Conservation (phyloP, 2,329 filamentous ascomycete species). For the Diaporthe longicolla region DNA sequence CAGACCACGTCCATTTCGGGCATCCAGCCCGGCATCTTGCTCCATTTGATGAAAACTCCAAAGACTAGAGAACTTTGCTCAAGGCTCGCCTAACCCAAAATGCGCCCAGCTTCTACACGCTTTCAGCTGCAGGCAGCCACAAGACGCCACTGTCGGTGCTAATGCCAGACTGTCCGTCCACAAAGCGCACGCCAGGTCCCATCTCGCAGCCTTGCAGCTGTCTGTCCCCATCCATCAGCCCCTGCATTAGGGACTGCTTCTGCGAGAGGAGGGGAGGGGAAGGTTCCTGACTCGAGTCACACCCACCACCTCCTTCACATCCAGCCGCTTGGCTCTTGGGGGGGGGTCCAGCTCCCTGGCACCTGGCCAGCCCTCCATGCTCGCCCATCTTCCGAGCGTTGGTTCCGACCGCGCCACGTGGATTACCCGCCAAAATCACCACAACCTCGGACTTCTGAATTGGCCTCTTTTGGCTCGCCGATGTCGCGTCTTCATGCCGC, state of each 20-base stretch:
- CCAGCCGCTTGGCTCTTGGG: constrained; percentile 9
- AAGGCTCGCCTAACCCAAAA: constrained; percentile 1
- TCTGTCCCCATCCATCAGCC: constrained; percentile 34
- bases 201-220: constrained; percentile 28
- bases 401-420: constrained; percentile 26
- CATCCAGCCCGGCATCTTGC: constrained; percentile 26
- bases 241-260: constrained; percentile 33
- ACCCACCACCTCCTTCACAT: constrained; percentile 21
- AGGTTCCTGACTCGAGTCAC: background rate
- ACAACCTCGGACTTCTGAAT: constrained; percentile 9
- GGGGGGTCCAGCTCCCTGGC: constrained; percentile 10
- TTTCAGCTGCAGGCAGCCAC: constrained; percentile 15
- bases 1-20: constrained; percentile 21
- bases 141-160: constrained; percentile 6
- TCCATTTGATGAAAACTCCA: constrained; percentile 2
- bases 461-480: background rate
- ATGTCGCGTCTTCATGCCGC: constrained; percentile 15
- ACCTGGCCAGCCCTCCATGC: background rate
- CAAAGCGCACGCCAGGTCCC: background rate
- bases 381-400: constrained; percentile 21
- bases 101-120: background rate
- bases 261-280: background rate
- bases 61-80: constrained; percentile 25
- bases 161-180: background rate
- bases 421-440: constrained; percentile 23